These are phyloP conservation scores for Jackrogersella multiformis DNA, from an alignment of 495 filamentous ascomycete species.

Conservation along the genomic window DNA sequence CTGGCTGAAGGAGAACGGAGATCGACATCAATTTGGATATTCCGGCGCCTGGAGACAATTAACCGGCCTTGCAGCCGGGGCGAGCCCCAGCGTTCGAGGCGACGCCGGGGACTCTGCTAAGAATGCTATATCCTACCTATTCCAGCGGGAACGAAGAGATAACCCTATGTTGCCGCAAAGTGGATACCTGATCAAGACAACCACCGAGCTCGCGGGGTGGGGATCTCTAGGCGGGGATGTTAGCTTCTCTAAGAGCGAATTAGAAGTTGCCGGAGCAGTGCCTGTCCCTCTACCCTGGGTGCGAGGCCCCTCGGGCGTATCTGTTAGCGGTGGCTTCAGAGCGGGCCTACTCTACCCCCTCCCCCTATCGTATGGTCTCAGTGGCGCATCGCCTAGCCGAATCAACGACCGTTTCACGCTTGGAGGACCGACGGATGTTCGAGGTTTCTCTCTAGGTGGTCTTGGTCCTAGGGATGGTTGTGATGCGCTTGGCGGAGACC, in stretches of 20 bases:
- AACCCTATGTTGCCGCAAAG: conserved; percentile 80
- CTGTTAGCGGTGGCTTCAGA: conserved; percentile 60
- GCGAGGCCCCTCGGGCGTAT: conserved; percentile 74
- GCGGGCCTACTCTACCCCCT: conserved; percentile 67
- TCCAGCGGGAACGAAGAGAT: conserved; percentile 80
- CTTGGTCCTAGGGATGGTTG: conserved; percentile 85
- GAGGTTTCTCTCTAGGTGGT: conserved; percentile 89
- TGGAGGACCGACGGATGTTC: conserved; percentile 92
- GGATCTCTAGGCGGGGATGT: conserved; percentile 88
- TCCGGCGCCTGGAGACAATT: conserved; percentile 87
- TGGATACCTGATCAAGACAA: conserved; percentile 79
- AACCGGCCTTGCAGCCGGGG: conserved; percentile 75
- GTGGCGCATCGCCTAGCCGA: conserved; percentile 70
- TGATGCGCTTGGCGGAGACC: conserved; percentile 89
- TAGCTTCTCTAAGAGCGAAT: conserved; percentile 84
- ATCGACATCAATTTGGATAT: conserved; percentile 80
- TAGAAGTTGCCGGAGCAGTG: conserved; percentile 78
- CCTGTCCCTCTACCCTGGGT: conserved; percentile 75
- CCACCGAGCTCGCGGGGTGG: conserved; percentile 86
- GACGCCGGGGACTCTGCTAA: conserved; percentile 95
- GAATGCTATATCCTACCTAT: conserved; percentile 82
- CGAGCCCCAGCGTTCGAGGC: conserved; percentile 79
- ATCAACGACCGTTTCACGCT: conserved; percentile 96
- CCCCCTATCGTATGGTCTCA: conserved; percentile 65
- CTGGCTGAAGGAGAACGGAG: conserved; percentile 69